Percentiles rank a stretch among this genome's conserved stretches.
These are phyloP conservation scores for Suillus lakei DNA, from an alignment of 768 basidiomycete genomes.

Conservation along the genomic window DNA sequence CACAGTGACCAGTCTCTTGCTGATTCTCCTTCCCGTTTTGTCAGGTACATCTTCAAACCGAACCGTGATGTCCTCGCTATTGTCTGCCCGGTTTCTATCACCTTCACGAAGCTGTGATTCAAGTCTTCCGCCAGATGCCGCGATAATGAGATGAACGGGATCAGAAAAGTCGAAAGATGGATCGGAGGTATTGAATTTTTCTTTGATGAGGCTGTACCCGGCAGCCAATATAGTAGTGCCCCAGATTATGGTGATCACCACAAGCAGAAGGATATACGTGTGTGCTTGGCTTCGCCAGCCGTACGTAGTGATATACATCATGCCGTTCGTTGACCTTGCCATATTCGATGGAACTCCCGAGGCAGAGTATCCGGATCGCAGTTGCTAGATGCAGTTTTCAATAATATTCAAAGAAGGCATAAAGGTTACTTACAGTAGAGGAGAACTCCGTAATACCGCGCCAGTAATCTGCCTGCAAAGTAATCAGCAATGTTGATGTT, in stretches of 20 bases:
- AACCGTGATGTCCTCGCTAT: not conserved
- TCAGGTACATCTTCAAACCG: not conserved
- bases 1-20: not conserved
- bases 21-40: not conserved
- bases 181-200: not conserved
- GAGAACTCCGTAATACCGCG: constrained; percentile 14
- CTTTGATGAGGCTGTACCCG: constrained; percentile 8
- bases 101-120: not conserved
- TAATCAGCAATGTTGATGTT: not conserved
- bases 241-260: constrained; percentile 3
- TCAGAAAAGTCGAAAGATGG: constrained; percentile 12
- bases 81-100: not conserved
- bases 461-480: constrained; percentile 14
- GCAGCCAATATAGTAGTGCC: not conserved
- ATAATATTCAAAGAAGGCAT: not conserved
- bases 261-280: constrained; percentile 8
- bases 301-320: constrained; percentile 11
- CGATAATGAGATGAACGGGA: constrained; percentile 6
- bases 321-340: constrained; percentile 2
- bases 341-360: constrained; percentile 4
- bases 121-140: constrained; percentile 6
- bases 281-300: constrained; percentile 7
- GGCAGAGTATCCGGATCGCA: constrained; percentile 13
- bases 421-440: constrained; percentile 8
- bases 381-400: constrained; percentile 3